Evolutionary conservation across 768 basidiomycete genomes (phyloP), one percentile per base, ranked within the genome.

Genomic region (Suillus plorans): DNA sequence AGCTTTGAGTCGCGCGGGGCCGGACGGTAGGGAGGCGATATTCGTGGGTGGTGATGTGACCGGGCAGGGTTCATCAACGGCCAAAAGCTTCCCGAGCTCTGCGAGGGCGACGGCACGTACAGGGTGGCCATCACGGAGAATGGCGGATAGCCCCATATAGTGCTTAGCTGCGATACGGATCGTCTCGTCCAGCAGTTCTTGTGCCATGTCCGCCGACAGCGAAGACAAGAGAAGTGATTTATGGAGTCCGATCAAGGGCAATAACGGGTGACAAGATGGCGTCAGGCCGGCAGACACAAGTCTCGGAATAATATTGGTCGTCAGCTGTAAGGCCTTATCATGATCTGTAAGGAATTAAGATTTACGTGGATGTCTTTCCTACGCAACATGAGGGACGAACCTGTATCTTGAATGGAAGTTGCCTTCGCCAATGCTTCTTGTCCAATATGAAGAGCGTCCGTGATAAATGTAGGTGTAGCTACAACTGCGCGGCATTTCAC

Each of bases 41-140:
- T 63, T 66, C 34, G 66, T 49, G 36, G 64, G 22, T 41, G 71
- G 20, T 69, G 67, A 52, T 16, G 68, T 65, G 2, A 73, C 73
- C 4, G 86, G 84, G 4, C 76, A 74, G 0, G 87, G 88, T 71
- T 94, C 92, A 69, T 94, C 91, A 0, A 94, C 89, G 0, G 86
- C 85, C 7, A 95, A 80, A 8, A 95, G 77, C 77, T 94, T 95
- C 0, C 91, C 94, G 7, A 93, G 80, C 73, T 96, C 94, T 3
- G 89, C 87, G 9, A 89, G 78, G 5, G 90, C 87, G 28, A 96
- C 78, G 0, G 86, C 92, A 1, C 91, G 83, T 1, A 90, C 83
- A 0, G 95, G 94, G 73, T 97, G 95, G 2, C 90, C 91, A 12
- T 79, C 73, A 0, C 79, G 75, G 20, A 94, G 81, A 3, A 92